phyloP scores from a whole-genome alignment of 352 stramenopile species.

The Globisporangium radiosum region DNA sequence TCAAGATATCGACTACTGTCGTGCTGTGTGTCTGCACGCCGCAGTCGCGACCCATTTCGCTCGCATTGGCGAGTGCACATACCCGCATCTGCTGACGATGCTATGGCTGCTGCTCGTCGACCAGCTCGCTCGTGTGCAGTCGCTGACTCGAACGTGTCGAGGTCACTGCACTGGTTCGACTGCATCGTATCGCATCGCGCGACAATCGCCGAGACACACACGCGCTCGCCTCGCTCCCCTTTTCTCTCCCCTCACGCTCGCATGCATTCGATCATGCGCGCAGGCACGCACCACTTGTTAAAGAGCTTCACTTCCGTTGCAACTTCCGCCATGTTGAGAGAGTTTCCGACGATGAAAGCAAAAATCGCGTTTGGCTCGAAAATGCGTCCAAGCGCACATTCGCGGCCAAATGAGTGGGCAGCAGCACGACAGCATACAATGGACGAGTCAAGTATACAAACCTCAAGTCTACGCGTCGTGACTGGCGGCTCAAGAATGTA shows the following conservation, averaged over 20 bases:
- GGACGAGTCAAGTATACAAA: constrained; percentile 56
- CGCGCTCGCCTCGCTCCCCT: no score
- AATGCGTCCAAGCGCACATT: constrained; percentile 3
- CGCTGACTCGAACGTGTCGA: no score
- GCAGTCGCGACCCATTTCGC: background rate
- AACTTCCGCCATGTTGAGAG: constrained; percentile 90
- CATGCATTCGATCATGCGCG: no score
- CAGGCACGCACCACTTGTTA: constrained; percentile 87
- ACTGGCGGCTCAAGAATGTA: background rate
- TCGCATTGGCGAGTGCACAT: background rate
- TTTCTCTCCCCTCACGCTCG: no score
- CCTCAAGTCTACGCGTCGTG: constrained; percentile 14
- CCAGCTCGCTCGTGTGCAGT: background rate
- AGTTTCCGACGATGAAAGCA: constrained; percentile 83
- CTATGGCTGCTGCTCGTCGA: background rate
- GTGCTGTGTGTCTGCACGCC: no score
- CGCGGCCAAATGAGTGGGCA: constrained; percentile 80
- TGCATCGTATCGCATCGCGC: background rate
- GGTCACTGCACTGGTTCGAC: background rate
- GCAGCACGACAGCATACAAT: constrained; percentile 55
- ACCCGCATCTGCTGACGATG: background rate
- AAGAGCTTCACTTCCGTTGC: constrained; percentile 93
- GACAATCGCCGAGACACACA: background rate
- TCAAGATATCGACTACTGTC: no score
- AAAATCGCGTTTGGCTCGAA: constrained; percentile 15